These are phyloP conservation scores for Penicillium sp. DNA, from an alignment of 2,329 filamentous ascomycete species.

Conservation along the genomic window DNA sequence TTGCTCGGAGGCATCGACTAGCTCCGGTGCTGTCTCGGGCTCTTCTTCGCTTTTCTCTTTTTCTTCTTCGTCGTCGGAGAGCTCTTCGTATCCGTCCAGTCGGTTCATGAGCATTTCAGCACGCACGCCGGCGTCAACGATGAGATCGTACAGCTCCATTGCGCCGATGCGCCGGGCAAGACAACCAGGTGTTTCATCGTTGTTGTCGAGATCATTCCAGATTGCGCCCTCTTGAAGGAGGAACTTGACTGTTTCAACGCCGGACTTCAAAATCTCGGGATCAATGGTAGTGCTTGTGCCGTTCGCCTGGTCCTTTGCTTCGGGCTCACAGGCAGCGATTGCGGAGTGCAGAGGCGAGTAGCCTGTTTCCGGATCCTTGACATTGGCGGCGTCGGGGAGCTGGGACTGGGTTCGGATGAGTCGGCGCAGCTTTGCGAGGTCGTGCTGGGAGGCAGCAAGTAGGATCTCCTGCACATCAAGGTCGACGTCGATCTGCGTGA, in stretches of 20 bases:
- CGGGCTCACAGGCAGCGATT: conserved; percentile 64
- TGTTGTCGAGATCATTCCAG: conserved; percentile 89
- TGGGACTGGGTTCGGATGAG: conserved; percentile 56
- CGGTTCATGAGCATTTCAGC: conserved; percentile 81
- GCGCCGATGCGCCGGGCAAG: conserved; percentile 67
- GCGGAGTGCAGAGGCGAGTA: conserved; percentile 86
- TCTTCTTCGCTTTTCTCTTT: conserved; percentile 18
- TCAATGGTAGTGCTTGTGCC: conserved; percentile 17
- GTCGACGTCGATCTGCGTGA: conserved; percentile 35
- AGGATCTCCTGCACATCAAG: conserved; percentile 55
- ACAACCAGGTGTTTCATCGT: conserved; percentile 87
- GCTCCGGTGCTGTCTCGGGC: conserved; percentile 18
- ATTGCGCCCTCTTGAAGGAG: conserved; percentile 85
- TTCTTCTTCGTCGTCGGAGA: conserved; percentile 44
- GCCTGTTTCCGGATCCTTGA: conserved; percentile 77
- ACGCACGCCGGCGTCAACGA: conserved; percentile 83
- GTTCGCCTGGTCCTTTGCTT: conserved; percentile 29
- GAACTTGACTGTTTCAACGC: conserved; percentile 64
- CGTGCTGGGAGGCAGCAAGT: conserved; percentile 61
- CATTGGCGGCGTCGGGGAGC: conserved; percentile 57
- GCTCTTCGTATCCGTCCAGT: conserved; percentile 72
- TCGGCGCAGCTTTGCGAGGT: conserved; percentile 62
- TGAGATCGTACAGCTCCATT: conserved; percentile 67
- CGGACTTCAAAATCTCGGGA: conserved; percentile 50
- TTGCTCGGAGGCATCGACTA: conserved; percentile 21